Evolutionary conservation across 2,329 filamentous ascomycete genomes (phyloP).

Genomic region (Cadophora sp.): DNA sequence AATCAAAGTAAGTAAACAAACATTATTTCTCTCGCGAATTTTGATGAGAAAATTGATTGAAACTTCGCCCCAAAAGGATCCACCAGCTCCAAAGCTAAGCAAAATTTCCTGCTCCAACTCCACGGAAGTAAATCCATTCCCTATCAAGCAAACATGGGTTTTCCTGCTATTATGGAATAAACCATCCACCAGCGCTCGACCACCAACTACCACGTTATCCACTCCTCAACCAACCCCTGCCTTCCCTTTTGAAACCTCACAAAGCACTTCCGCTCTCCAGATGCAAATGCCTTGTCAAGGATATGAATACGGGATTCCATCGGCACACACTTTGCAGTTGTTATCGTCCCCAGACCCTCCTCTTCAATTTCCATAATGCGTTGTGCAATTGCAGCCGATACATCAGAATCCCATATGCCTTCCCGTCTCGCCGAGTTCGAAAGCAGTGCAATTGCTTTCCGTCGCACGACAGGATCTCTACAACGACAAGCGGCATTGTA

Average conservation of each 20-base stretch:
- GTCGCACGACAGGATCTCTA: constrained; percentile 60
- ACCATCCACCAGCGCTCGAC: background rate
- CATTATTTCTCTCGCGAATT: background rate
- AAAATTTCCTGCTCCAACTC: background rate
- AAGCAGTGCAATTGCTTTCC: constrained; percentile 66
- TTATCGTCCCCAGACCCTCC: constrained; percentile 25
- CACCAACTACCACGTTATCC: background rate
- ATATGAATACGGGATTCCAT: constrained; percentile 26
- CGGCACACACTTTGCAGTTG: constrained; percentile 28
- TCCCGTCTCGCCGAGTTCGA: constrained; percentile 62
- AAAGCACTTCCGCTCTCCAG: constrained; percentile 13
- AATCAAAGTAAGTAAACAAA: background rate
- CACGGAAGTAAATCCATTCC: background rate
- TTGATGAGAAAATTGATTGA: background rate
- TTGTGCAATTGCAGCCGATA: constrained; percentile 33
- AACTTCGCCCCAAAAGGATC: background rate
- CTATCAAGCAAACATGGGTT: too few species aligned
- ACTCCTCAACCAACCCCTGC: background rate
- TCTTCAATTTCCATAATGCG: constrained; percentile 37
- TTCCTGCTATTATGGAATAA: background rate
- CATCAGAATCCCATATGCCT: constrained; percentile 65
- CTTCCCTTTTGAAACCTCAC: constrained; percentile 7
- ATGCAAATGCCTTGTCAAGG: constrained; percentile 6
- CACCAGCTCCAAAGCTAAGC: background rate
- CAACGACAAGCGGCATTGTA: constrained; percentile 70